These are phyloP conservation scores for Craspedostauros australis DNA, from an alignment of 108 stramenopile genomes.

Conservation along the genomic window DNA sequence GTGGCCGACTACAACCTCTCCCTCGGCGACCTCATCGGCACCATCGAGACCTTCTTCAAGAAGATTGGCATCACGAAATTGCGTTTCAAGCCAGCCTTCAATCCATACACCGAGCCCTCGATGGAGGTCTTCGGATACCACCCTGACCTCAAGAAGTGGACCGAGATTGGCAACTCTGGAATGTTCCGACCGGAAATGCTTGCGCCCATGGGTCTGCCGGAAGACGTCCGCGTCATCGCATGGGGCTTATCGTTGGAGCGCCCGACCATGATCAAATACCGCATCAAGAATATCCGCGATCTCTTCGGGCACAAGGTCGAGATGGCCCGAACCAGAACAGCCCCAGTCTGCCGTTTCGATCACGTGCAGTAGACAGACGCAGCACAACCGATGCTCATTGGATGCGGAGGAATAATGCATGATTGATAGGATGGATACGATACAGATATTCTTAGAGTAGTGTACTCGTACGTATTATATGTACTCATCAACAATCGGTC, in stretches of 20 bases:
- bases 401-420: not conserved
- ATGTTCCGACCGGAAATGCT: constrained; percentile 99
- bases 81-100: constrained; percentile 99
- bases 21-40: constrained; percentile 96
- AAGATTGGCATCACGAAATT: constrained; percentile 98
- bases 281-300: constrained; percentile 98
- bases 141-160: constrained; percentile 99
- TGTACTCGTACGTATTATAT: no score
- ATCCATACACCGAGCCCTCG: constrained; percentile 99
- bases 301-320: constrained; percentile 99
- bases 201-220: constrained; percentile 98
- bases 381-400: not conserved
- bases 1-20: constrained; percentile 98
- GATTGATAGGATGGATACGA: no score
- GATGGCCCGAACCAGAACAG: constrained; percentile 87
- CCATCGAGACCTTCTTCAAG: constrained; percentile 98
- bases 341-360: constrained; percentile 93
- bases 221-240: constrained; percentile 98
- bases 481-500: no score
- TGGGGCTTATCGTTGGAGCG: constrained; percentile 98
- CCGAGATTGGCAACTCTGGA: constrained; percentile 97
- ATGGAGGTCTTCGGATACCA: constrained; percentile 99
- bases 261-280: constrained; percentile 99
- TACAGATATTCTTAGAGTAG: no score
- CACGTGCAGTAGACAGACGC: constrained; percentile 6